phyloP scores from a whole-genome alignment of 106 monocot genomes.

The Platanthera guangdongensis region DNA sequence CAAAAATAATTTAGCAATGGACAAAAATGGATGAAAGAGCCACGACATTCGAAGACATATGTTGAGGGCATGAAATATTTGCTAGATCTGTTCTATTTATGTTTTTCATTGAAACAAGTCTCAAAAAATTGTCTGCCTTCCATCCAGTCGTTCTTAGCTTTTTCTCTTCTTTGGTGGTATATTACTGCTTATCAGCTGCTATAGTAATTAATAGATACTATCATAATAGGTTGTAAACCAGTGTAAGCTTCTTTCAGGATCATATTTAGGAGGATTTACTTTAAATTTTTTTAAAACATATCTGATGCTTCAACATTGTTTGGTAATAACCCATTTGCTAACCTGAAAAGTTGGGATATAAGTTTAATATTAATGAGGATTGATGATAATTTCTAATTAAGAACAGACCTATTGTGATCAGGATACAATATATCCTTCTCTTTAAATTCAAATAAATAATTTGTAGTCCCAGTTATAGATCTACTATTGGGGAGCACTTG shows the following conservation, averaged over 20 bases:
- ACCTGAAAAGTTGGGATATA: background rate
- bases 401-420: background rate
- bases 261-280: background rate
- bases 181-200: background rate
- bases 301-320: background rate
- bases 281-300: background rate
- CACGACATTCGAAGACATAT: too few relatives aligned
- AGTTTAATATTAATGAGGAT: background rate
- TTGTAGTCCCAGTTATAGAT: too few relatives aligned
- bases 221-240: background rate
- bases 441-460: too few relatives aligned
- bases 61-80: too few relatives aligned
- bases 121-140: background rate
- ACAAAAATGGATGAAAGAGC: too few relatives aligned
- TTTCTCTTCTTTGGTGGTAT: background rate
- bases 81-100: conserved; percentile 10
- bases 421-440: background rate
- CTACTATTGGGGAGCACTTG: too few relatives aligned
- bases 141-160: background rate
- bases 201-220: background rate
- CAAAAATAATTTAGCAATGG: too few relatives aligned
- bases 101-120: conserved; percentile 6
- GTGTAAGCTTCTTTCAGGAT: background rate
- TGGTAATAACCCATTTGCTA: background rate
- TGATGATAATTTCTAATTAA: background rate